Conservation (phyloP, 305 asterid genomes). For the Nicotiana rustica region DNA sequence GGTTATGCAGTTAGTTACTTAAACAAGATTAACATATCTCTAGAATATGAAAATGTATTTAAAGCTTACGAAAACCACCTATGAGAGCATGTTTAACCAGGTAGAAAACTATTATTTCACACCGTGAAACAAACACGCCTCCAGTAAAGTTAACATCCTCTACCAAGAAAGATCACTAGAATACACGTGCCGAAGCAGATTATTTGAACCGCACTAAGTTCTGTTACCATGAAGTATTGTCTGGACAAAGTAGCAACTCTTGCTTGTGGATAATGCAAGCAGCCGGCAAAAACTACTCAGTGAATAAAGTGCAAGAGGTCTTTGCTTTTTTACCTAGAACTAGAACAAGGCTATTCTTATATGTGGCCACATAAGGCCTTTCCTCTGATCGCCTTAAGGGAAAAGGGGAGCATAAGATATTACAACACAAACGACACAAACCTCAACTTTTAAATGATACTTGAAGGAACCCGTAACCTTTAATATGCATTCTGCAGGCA, state of each 20-base stretch:
- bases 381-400: not conserved
- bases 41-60: slow-evolving; percentile 8
- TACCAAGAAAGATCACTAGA: slow-evolving; percentile 5
- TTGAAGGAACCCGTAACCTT: not conserved
- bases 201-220: not conserved
- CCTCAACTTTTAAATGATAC: not conserved
- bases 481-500: not conserved
- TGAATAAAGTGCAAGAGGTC: not conserved
- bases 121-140: not conserved
- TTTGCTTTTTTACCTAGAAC: not conserved
- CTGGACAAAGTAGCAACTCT: slow-evolving; percentile 27
- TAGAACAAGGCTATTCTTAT: not conserved
- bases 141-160: slow-evolving; percentile 6
- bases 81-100: not conserved
- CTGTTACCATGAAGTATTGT: not conserved
- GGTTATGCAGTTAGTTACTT: not conserved
- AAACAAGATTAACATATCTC: not conserved
- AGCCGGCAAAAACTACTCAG: not conserved
- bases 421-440: slow-evolving; percentile 9
- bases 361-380: not conserved
- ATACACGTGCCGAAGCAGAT: not conserved
- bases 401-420: slow-evolving; percentile 1
- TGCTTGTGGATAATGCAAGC: not conserved
- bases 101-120: slow-evolving; percentile 1
- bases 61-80: not conserved